phyloP scores from a whole-genome alignment of 148 eudicot species.

The Tetragonia tetragonoides region DNA sequence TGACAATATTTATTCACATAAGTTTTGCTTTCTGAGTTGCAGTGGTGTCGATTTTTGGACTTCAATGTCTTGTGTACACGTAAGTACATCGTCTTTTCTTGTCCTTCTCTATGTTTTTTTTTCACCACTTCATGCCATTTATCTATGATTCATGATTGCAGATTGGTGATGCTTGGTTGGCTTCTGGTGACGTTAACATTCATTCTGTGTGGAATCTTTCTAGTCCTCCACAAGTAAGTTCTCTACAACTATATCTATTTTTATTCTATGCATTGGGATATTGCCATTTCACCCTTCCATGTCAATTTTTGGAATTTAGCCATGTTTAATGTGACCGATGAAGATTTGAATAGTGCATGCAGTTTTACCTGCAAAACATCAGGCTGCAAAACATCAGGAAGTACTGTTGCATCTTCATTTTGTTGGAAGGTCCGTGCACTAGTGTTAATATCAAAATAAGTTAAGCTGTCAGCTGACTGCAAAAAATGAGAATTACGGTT shows the following conservation, averaged over 20 bases:
- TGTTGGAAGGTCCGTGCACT: not conserved
- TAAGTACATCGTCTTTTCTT: conserved; percentile 36
- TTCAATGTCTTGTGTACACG: conserved; percentile 79
- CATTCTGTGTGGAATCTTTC: conserved; percentile 70
- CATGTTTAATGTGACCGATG: not conserved
- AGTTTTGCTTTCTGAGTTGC: conserved; percentile 27
- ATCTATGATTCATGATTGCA: not conserved
- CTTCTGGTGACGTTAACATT: conserved; percentile 73
- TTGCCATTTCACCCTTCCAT: not conserved
- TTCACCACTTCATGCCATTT: not conserved
- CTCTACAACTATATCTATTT: not conserved
- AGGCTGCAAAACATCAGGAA: not conserved
- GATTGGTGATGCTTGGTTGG: conserved; percentile 62
- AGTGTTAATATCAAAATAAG: not conserved
- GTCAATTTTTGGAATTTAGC: not conserved
- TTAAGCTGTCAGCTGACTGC: not conserved
- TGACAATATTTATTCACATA: conserved; percentile 4
- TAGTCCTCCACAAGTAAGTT: conserved; percentile 85
- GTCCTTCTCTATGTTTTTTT: conserved; percentile 13
- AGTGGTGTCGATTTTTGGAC: conserved; percentile 78
- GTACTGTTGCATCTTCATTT: not conserved
- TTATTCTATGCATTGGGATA: not conserved
- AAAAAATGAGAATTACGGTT: not conserved
- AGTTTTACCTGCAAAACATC: too few relatives aligned
- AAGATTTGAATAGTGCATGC: not conserved